Percentiles rank a stretch among this genome's conserved stretches.
These are phyloP conservation scores for Gnaphalium uliginosum DNA, from an alignment of 129 eudicot species.

Conservation along the genomic window DNA sequence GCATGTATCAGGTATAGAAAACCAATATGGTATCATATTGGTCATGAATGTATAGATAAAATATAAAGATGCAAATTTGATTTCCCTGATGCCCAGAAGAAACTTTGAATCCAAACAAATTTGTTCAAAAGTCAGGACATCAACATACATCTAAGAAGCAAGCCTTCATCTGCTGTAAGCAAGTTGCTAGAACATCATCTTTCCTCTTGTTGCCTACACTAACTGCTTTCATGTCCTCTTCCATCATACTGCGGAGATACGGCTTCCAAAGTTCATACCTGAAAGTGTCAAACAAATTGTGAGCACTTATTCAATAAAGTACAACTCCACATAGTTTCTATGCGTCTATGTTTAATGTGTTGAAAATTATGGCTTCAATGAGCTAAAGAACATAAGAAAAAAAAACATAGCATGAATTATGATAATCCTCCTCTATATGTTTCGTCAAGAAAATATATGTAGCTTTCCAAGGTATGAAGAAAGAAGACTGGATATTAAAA, in stretches of 20 bases:
- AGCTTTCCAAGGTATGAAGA: background rate
- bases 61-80: background rate
- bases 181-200: constrained; percentile 68
- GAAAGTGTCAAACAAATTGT: constrained; percentile 19
- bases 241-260: constrained; percentile 85
- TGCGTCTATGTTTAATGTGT: background rate
- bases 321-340: background rate
- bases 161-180: constrained; percentile 85
- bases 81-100: background rate
- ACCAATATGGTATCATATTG: background rate
- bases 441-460: background rate
- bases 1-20: background rate
- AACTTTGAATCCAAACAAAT: constrained; percentile 1
- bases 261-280: constrained; percentile 97
- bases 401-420: background rate
- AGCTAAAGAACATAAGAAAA: background rate
- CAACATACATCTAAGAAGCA: constrained; percentile 81
- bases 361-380: constrained; percentile 3
- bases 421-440: background rate
- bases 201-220: constrained; percentile 76
- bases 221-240: constrained; percentile 90
- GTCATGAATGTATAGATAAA: background rate
- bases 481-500: background rate
- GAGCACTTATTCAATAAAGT: background rate
- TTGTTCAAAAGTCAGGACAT: constrained; percentile 8